Evolutionary conservation across 2,329 filamentous ascomycete species (phyloP).

Genomic region (Neofusicoccum sp.): DNA sequence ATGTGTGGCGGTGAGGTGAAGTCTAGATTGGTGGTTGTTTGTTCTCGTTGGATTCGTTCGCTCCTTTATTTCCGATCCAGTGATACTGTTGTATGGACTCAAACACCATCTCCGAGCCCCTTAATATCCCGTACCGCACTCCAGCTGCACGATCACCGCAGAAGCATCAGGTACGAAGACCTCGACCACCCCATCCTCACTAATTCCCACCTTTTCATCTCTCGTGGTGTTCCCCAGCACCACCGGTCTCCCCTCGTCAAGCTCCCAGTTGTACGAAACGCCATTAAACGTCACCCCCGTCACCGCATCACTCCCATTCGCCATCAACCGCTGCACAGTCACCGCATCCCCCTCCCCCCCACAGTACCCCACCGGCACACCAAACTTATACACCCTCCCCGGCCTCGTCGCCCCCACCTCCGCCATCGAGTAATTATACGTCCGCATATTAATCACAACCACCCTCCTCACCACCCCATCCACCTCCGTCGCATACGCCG

Average conservation of each 20-base stretch:
- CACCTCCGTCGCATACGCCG: constrained; percentile 61
- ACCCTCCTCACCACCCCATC: constrained; percentile 49
- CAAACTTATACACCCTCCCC: constrained; percentile 47
- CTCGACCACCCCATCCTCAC: constrained; percentile 38
- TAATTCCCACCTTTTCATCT: constrained; percentile 46
- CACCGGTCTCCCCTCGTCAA: constrained; percentile 58
- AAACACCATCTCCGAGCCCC: too few species aligned
- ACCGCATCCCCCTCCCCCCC: constrained; percentile 24
- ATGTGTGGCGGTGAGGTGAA: too few species aligned
- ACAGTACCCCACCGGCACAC: constrained; percentile 36
- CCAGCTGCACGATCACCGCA: constrained; percentile 29
- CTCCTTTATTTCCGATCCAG: too few species aligned
- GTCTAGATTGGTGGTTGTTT: too few species aligned
- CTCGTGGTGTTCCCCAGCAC: constrained; percentile 58
- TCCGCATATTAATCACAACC: constrained; percentile 60
- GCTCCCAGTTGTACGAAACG: constrained; percentile 63
- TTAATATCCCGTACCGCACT: not conserved
- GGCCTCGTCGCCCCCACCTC: constrained; percentile 32
- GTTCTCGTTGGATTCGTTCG: too few species aligned
- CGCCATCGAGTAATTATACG: constrained; percentile 60
- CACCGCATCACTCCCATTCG: constrained; percentile 66
- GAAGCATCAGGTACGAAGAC: constrained; percentile 33
- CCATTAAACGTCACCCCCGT: constrained; percentile 65
- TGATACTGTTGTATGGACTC: too few species aligned
- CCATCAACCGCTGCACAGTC: constrained; percentile 55